Conservation (phyloP, 169 alveolate genomes). For the Plasmodium yoelii region DNA sequence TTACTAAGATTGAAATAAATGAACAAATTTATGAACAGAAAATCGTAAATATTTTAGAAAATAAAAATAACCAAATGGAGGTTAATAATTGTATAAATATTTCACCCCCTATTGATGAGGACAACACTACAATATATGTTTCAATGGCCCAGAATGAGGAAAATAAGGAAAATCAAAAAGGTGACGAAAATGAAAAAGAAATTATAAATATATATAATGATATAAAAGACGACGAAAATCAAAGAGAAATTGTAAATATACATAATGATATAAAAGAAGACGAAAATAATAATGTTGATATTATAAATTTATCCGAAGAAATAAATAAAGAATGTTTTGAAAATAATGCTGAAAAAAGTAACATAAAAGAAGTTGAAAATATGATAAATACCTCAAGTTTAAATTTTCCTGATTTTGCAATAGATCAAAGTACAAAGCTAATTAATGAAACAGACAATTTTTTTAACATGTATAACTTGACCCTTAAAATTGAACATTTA, state of each 20-base stretch:
- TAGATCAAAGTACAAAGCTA: conserved; percentile 54
- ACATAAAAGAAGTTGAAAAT: neutral
- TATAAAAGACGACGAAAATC: neutral
- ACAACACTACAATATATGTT: no score
- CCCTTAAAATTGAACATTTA: conserved; percentile 49
- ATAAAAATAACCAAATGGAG: no score
- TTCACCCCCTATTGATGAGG: no score
- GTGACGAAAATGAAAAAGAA: neutral
- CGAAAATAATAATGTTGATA: neutral
- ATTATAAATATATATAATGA: neutral
- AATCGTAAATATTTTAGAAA: no score
- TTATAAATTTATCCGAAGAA: neutral
- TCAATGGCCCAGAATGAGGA: no score
- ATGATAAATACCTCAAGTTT: neutral
- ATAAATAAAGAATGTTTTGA: neutral
- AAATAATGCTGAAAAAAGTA: neutral
- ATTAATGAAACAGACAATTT: conserved; percentile 68
- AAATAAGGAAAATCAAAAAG: no score
- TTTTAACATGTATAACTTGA: conserved; percentile 54
- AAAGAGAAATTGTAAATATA: neutral
- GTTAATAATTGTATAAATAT: no score
- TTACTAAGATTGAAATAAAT: no score
- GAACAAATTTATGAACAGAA: no score
- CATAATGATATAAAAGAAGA: neutral
- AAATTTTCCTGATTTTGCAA: conserved; percentile 73